Evolutionary conservation across 108 stramenopile genomes (phyloP).

Genomic region (Bacterosira constricta): DNA sequence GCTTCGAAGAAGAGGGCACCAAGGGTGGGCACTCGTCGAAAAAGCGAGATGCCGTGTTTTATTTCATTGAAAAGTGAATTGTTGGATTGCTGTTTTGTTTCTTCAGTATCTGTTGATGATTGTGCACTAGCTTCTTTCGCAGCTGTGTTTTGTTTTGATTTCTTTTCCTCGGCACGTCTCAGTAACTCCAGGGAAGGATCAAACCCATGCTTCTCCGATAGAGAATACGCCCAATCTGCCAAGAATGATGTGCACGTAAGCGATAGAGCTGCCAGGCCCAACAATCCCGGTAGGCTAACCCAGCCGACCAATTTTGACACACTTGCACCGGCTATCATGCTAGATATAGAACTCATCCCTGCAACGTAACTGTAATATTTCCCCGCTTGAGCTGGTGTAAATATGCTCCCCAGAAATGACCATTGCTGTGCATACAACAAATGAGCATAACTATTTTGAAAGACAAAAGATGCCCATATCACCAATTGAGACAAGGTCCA

Average conservation of each 20-base stretch:
- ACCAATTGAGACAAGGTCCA: conserved; percentile 48
- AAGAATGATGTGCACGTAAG: conserved; percentile 56
- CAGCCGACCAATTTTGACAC: conserved; percentile 53
- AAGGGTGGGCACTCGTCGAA: conserved; percentile 75
- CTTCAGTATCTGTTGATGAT: background rate
- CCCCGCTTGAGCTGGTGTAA: conserved; percentile 73
- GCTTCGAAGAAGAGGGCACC: conserved; percentile 79
- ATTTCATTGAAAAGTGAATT: conserved; percentile 40
- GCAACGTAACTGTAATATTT: conserved; percentile 82
- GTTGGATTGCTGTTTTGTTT: conserved; percentile 1
- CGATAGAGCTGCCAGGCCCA: conserved; percentile 63
- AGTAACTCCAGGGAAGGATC: conserved; percentile 49
- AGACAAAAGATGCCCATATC: conserved; percentile 71
- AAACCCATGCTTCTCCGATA: conserved; percentile 73
- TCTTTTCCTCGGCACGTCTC: conserved; percentile 25
- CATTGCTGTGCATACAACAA: conserved; percentile 82
- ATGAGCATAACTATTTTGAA: conserved; percentile 83
- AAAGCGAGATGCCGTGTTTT: conserved; percentile 59
- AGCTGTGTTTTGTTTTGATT: background rate
- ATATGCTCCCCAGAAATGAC: conserved; percentile 78
- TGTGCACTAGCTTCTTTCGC: conserved; percentile 16
- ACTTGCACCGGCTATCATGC: conserved; percentile 67
- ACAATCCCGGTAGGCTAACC: conserved; percentile 58
- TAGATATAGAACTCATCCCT: conserved; percentile 72
- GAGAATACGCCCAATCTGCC: conserved; percentile 61